Evolutionary conservation across 225 moss, liverwort and hornwort genomes (phyloP), one percentile per base, ranked within the genome.

Genomic region (Pseudoscleropodium purum): DNA sequence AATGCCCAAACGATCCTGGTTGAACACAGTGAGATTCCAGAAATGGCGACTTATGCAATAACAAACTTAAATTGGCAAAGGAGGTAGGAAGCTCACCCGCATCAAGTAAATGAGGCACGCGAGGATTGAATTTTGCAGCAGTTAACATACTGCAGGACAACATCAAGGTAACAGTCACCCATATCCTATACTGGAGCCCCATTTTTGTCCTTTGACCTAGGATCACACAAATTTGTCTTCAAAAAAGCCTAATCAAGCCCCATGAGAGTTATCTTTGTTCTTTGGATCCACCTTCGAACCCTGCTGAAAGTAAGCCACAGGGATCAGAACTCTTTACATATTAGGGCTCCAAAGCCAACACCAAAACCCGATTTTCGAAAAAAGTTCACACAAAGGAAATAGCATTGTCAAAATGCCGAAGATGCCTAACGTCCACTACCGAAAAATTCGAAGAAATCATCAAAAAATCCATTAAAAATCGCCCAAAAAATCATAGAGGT

Each of bases 71-170:
- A 89, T 65, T 51, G 27, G 29, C 49, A 84, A 85, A 88, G 59
- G 84, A 85, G 80, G 81, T 66, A 89, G 73, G 85, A 87, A 82
- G 62, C 83, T 92, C 72, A 94, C 94, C 94, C 39, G 92, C 85
- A 88, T 93, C 90, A 57, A 93, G 92, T 49, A 87, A 43, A 70
- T 83, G 92, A 88, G 94, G 92, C 64, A 94, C 79, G 77, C 80
- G 92, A 78, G 94, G 90, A 91, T 75, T 92, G 24, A 93, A 93
- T 82, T 90, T 93, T 68, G 92, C 94, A 91, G 92, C 85, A 47
- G 93, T 85, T 54, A 92, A 81, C 85, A 88, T 87, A 73, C 91
- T 90, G 90, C 93, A 91, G 56, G 82, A 93, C 45, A 92, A 51
- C 66, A 94, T 43, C 86, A 94, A 73, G 69, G 87, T 69, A 36